Conservation (phyloP, 2,329 filamentous ascomycete genomes). For the Coniochaeta sp. region DNA sequence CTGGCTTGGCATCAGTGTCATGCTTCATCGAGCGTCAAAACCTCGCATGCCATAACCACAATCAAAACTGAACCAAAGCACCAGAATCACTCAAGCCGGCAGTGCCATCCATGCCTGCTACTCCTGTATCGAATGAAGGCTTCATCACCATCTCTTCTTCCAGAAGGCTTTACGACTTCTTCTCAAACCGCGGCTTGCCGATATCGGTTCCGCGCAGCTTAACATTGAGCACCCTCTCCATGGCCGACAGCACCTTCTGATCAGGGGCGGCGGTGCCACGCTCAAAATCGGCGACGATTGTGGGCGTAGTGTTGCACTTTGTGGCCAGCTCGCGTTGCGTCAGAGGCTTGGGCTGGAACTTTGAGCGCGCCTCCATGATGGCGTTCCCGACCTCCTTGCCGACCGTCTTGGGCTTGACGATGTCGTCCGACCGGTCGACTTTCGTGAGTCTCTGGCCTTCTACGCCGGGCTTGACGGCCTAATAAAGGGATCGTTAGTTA, state of each 20-base stretch:
- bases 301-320: slow-evolving; percentile 80
- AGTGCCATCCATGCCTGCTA: background rate
- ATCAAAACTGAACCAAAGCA: background rate
- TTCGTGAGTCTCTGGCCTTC: slow-evolving; percentile 97
- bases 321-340: slow-evolving; percentile 84
- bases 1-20: background rate
- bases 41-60: background rate
- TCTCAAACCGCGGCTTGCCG: slow-evolving; percentile 69
- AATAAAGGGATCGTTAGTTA: background rate
- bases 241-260: slow-evolving; percentile 69
- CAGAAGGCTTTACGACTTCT: slow-evolving; percentile 18
- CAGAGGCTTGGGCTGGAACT: slow-evolving; percentile 80
- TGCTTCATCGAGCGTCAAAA: background rate
- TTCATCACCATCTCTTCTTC: background rate
- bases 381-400: slow-evolving; percentile 73
- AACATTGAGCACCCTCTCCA: slow-evolving; percentile 82
- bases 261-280: slow-evolving; percentile 69
- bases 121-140: background rate
- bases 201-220: slow-evolving; percentile 83
- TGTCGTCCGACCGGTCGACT: slow-evolving; percentile 94
- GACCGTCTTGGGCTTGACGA: slow-evolving; percentile 92
- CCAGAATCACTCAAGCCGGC: background rate
- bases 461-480: slow-evolving; percentile 45
- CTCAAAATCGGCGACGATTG: slow-evolving; percentile 80
- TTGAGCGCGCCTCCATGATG: slow-evolving; percentile 72